phyloP scores from a whole-genome alignment of 2,329 filamentous ascomycete species.

The Zarea fungicola region DNA sequence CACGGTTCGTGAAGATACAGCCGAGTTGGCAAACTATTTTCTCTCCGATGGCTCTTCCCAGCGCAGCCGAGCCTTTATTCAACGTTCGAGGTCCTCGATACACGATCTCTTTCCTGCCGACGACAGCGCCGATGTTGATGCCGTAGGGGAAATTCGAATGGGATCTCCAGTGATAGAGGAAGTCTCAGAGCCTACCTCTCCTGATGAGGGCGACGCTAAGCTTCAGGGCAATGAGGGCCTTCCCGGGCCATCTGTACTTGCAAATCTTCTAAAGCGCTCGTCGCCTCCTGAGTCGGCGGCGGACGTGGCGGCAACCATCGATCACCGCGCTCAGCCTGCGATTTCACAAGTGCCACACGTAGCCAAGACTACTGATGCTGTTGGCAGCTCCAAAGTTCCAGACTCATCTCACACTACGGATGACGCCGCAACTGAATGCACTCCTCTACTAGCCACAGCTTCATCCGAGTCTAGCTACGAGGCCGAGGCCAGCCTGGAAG shows the following conservation, averaged over 20 bases:
- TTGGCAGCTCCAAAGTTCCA: not conserved
- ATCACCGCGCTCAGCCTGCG: not conserved
- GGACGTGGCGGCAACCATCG: conserved; percentile 13
- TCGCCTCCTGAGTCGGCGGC: conserved; percentile 29
- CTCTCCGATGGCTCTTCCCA: conserved; percentile 57
- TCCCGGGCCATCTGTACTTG: conserved; percentile 37
- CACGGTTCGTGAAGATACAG: conserved; percentile 79
- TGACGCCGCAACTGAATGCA: conserved; percentile 34
- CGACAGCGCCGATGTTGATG: conserved; percentile 17
- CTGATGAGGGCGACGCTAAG: conserved; percentile 26
- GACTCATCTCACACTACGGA: conserved; percentile 4
- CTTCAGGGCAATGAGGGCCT: conserved; percentile 16
- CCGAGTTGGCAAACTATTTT: conserved; percentile 78
- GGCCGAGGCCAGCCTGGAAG: conserved; percentile 41
- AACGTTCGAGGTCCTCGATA: conserved; percentile 26
- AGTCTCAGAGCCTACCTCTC: conserved; percentile 53
- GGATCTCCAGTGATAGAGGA: conserved; percentile 53
- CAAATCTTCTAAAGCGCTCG: conserved; percentile 46
- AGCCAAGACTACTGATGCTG: not conserved
- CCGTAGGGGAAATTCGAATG: conserved; percentile 22
- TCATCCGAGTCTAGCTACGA: conserved; percentile 26
- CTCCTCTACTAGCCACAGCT: conserved; percentile 40
- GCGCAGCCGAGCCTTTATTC: conserved; percentile 43
- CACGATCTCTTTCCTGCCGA: conserved; percentile 24
- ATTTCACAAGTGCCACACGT: not conserved